Evolutionary conservation across 805 yeast species (phyloP), one percentile per base, ranked within the genome.

Genomic region (Yarrowia keelungensis): DNA sequence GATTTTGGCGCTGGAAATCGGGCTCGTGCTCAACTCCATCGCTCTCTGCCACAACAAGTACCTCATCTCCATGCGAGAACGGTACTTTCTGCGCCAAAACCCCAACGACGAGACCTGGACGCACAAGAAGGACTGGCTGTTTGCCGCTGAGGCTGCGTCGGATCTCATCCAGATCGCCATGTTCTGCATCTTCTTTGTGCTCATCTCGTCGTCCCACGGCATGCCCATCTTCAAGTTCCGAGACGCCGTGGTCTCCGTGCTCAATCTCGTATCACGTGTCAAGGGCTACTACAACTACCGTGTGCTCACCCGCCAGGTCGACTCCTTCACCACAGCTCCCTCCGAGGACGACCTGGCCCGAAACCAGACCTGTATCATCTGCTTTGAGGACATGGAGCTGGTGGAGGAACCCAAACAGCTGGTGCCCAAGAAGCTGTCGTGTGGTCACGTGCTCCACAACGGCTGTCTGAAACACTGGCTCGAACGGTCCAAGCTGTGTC

Each of bases 391-490:
- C 71, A 89, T 94, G 94, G 77, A 81, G 7, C 75, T 86, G 0
- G 80, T 76, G 2, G 69, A 74, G 2, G 70, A 59, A 10, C 77
- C 69, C 73, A 80, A 73, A 73, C 81, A 90, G 69, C 78, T 79
- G 53, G 81, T 79, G 61, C 97, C 98, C 5, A 92, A 91, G 77
- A 89, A 84, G 74, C 81, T 95, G 61, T 83, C 81, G 1, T 95
- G 99, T 81, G 90, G 91, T 35, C 99, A 95, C 77, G 88, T 91
- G 59, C 82, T 94, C 69, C 99, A 95, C 76, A 80, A 89, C 79
- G 93, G 95, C 5, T 95, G 99, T 77, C 82, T 95, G 71, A 90
- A 91, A 74, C 89, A 90, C 72, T 95, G 99, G 99, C 82, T 95
- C 73, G 96, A 91, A 75, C 84, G 97, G 72, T 91, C 97, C 0